Base-by-base conservation (phyloP, 1,284 basidiomycete genomes). In the Cryptococcus sp. region DNA sequence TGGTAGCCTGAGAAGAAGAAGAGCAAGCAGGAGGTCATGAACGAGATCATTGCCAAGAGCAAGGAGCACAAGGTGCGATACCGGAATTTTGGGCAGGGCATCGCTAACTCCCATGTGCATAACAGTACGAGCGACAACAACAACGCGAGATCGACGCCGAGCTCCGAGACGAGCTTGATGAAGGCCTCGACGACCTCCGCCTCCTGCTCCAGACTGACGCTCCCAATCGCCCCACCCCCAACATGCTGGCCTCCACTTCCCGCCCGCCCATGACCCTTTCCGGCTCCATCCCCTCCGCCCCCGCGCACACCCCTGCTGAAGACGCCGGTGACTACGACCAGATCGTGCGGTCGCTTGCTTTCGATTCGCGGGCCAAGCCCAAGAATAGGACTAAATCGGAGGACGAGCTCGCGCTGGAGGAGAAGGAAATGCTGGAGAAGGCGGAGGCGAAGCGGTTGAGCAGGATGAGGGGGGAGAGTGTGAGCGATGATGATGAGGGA, bases 341-440 rank as follows among this genome's bases (percentile, higher is more conserved):
- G 62, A 87, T 87, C 65, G 93, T 98, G 3, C 87, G 90, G 39
- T 89, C 93, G 64, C 84, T 99, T 35, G 94, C 88, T 0, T 96
- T 94, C 68, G 96, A 98, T 57, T 85, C 89, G 63, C 85, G 96
- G 3, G 90, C 95, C 8, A 90, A 94, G 69, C 91, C 96, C 1
- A 96, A 93, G 71, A 91, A 99, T 72, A 81, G 96, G 55, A 91
- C 92, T 42, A 98, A 97, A 80, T 96, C 94, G 0, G 95, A 96
- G 68, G 93, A 95, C 65, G 96, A 99, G 73, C 69, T 91, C 13
- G 94, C 92, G 1, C 67, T 88, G 55, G 93, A 96, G 64, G 90
- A 91, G 71, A 94, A 91, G 65, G 88, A 92, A 67, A 81, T 84
- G 2, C 79, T 98, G 49, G 88, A 94, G 77, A 87, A 85, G 70